Conservation (phyloP, 2,329 filamentous ascomycete species). For the Paraphoma chrysanthemicola region DNA sequence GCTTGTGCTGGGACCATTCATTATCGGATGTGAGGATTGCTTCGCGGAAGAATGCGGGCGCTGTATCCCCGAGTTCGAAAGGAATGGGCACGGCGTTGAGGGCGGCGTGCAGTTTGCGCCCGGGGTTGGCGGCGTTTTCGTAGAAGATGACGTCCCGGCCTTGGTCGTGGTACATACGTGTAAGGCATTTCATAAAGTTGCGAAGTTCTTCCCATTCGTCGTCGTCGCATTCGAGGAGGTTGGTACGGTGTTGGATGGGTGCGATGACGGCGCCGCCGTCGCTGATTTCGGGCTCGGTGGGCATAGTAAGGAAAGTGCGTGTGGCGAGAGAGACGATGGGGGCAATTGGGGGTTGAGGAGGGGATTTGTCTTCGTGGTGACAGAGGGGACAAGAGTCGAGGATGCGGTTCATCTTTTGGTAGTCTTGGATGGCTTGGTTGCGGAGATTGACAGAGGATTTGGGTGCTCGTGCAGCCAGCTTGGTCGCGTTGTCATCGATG, state of each 20-base stretch:
- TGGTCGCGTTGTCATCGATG: slow-evolving; percentile 94
- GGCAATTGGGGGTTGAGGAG: slow-evolving; percentile 73
- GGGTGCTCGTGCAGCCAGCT: slow-evolving; percentile 84
- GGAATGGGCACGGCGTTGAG: slow-evolving; percentile 88
- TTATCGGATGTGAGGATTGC: slow-evolving; percentile 87
- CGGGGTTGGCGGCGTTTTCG: slow-evolving; percentile 88
- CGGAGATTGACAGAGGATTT: slow-evolving; percentile 88
- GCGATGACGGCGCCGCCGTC: slow-evolving; percentile 87
- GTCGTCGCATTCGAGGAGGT: slow-evolving; percentile 96
- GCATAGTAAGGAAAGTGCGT: slow-evolving; percentile 83
- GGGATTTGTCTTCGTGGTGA: slow-evolving; percentile 82
- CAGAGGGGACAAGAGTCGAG: slow-evolving; percentile 90
- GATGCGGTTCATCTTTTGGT: slow-evolving; percentile 85
- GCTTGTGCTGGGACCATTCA: slow-evolving; percentile 95
- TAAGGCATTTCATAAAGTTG: slow-evolving; percentile 98
- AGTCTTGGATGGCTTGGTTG: slow-evolving; percentile 85
- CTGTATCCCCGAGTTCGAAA: slow-evolving; percentile 87
- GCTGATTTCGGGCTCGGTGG: slow-evolving; percentile 86
- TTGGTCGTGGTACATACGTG: slow-evolving; percentile 91
- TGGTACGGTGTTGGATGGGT: slow-evolving; percentile 83
- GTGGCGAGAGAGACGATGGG: slow-evolving; percentile 87
- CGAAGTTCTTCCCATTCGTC: slow-evolving; percentile 99
- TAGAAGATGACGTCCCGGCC: slow-evolving; percentile 95
- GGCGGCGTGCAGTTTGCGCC: slow-evolving; percentile 81
- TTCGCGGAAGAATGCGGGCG: slow-evolving; percentile 94